Evolutionary conservation across 495 filamentous ascomycete species (phyloP).

Genomic region (Podospora tetraspora): DNA sequence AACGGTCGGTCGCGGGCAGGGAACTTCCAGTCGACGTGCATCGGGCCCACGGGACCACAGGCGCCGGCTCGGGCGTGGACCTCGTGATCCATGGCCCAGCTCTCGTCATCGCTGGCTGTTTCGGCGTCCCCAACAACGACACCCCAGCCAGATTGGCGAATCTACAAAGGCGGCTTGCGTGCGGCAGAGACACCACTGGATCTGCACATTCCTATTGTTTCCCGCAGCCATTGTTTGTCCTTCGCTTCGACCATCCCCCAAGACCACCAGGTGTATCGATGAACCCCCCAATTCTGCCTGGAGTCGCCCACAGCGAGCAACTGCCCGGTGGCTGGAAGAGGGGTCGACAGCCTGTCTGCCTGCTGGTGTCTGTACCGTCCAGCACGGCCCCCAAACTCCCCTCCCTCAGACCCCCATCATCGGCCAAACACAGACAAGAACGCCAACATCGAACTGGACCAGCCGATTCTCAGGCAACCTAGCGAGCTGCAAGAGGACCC

Average conservation of each 20-base stretch:
- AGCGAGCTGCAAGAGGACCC: neutral
- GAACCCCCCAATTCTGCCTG: neutral
- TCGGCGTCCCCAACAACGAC: too few relatives aligned
- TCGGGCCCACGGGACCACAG: neutral
- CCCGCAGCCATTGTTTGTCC: too few relatives aligned
- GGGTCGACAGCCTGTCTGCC: neutral
- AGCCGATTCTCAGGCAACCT: neutral
- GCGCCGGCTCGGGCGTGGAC: neutral
- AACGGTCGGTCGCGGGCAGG: neutral
- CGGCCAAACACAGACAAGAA: neutral
- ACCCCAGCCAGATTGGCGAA: constrained; percentile 11
- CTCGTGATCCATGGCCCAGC: constrained; percentile 21
- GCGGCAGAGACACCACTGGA: neutral
- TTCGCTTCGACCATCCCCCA: neutral
- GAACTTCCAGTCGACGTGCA: neutral
- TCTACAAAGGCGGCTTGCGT: constrained; percentile 8
- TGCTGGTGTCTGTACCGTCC: neutral
- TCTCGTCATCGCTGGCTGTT: too few relatives aligned
- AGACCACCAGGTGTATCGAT: too few relatives aligned
- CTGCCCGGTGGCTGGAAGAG: neutral
- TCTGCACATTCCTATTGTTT: neutral
- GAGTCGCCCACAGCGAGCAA: neutral
- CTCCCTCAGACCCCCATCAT: neutral
- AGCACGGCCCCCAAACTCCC: neutral
- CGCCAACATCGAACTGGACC: neutral